Evolutionary conservation across 257 asterid species (phyloP).

Genomic region (Rhazya stricta): DNA sequence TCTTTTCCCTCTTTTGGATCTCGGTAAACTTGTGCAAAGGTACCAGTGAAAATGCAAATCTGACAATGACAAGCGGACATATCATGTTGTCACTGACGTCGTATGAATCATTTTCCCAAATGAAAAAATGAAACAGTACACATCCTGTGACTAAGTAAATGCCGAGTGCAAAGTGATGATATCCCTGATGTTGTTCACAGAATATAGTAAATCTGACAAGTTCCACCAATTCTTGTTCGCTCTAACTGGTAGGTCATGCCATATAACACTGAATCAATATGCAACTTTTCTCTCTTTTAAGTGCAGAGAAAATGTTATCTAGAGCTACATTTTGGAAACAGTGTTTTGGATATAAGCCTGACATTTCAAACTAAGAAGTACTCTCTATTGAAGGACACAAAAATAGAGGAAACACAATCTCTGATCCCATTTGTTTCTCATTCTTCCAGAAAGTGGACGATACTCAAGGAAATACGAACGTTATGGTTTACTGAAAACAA

Average conservation of each 20-base stretch:
- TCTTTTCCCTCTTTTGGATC: background rate
- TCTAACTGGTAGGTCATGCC: background rate
- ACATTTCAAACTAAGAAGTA: background rate
- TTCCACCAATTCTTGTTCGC: background rate
- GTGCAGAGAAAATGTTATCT: no score
- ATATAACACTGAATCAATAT: background rate
- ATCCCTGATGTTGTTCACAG: background rate
- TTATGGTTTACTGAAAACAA: background rate
- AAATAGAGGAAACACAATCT: background rate
- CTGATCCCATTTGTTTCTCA: background rate
- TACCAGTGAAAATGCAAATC: background rate
- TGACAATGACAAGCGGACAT: background rate
- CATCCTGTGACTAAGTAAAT: background rate
- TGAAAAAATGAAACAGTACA: no score
- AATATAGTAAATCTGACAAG: background rate
- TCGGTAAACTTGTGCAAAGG: background rate
- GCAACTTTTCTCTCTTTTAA: background rate
- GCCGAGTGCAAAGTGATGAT: background rate
- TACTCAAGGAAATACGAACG: background rate
- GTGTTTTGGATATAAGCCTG: background rate
- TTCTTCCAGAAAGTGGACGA: background rate
- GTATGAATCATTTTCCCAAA: no score
- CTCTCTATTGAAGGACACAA: background rate
- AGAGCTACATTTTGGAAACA: background rate
- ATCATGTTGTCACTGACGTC: background rate